These are phyloP conservation scores for Podospora tetraspora DNA, from an alignment of 495 filamentous ascomycete genomes.

Conservation along the genomic window DNA sequence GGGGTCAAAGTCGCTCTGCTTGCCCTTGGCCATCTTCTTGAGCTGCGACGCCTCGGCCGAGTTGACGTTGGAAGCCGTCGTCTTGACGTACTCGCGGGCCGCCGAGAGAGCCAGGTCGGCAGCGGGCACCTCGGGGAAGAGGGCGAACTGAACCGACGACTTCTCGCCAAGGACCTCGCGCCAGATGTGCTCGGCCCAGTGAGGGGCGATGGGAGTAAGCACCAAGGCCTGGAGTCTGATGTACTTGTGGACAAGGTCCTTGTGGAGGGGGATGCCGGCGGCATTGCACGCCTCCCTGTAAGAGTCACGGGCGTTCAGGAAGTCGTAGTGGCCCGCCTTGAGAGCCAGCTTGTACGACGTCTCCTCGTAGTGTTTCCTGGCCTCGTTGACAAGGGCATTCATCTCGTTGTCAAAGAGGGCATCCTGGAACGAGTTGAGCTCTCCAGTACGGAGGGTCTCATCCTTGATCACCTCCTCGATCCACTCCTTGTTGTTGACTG, in stretches of 20 bases:
- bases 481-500: conserved; percentile 75
- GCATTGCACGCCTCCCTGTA: conserved; percentile 77
- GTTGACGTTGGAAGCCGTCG: conserved; percentile 71
- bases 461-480: conserved; percentile 78
- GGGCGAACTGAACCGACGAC: conserved; percentile 69
- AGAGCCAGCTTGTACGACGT: conserved; percentile 88
- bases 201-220: conserved; percentile 69
- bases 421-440: conserved; percentile 76
- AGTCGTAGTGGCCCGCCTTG: conserved; percentile 85
- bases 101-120: conserved; percentile 61
- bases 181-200: conserved; percentile 95
- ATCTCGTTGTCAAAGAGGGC: conserved; percentile 90
- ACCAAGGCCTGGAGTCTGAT: conserved; percentile 65
- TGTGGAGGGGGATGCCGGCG: conserved; percentile 77
- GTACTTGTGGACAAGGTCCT: conserved; percentile 67
- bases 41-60: conserved; percentile 74
- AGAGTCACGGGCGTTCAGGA: conserved; percentile 76
- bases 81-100: conserved; percentile 72
- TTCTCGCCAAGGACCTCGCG: conserved; percentile 75
- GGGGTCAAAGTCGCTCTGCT: conserved; percentile 72
- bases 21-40: conserved; percentile 87
- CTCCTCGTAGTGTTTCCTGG: conserved; percentile 67
- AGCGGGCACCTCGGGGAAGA: conserved; percentile 67
- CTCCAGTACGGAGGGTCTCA: conserved; percentile 63
- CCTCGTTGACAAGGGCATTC: conserved; percentile 72